These are phyloP conservation scores for Acaromyces ingoldii DNA, from an alignment of 1,284 basidiomycete genomes.

Conservation along the genomic window DNA sequence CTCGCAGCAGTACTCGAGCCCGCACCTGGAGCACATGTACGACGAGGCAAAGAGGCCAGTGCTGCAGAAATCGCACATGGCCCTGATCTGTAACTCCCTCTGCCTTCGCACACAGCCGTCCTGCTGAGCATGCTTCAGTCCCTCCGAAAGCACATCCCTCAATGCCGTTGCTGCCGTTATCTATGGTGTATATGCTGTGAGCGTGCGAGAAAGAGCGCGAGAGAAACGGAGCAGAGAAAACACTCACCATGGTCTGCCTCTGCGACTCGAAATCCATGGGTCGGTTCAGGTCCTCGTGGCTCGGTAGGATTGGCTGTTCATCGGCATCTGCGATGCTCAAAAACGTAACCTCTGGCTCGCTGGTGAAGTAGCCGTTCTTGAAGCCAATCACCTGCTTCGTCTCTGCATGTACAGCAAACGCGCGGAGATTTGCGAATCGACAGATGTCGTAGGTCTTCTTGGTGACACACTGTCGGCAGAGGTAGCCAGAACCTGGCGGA, in stretches of 20 bases:
- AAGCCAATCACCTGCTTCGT: not conserved
- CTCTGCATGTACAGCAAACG: constrained; percentile 10
- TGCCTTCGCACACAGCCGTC: constrained; percentile 12
- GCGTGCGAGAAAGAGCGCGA: too few relatives aligned
- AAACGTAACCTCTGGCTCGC: not conserved
- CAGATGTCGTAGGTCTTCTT: constrained; percentile 20
- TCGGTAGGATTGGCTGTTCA: constrained; percentile 1
- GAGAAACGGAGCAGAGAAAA: too few relatives aligned
- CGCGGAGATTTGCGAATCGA: constrained; percentile 19
- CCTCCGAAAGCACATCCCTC: constrained; percentile 14
- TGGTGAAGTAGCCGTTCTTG: too few relatives aligned
- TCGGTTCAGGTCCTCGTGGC: constrained; percentile 2
- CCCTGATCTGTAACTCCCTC: constrained; percentile 23
- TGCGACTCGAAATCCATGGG: constrained; percentile 5
- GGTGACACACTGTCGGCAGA: constrained; percentile 18
- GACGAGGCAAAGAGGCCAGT: constrained; percentile 83
- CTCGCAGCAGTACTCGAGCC: constrained; percentile 78
- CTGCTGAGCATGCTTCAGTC: constrained; percentile 18
- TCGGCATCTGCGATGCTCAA: not conserved
- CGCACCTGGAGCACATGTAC: constrained; percentile 84
- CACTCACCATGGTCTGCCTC: constrained; percentile 5
- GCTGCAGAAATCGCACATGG: constrained; percentile 70
- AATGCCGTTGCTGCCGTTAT: constrained; percentile 16
- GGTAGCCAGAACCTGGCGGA: too few relatives aligned
- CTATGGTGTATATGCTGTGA: too few relatives aligned